Evolutionary conservation across 228 moss, liverwort and hornwort genomes (phyloP).

Genomic region (Sphagnum magellanicum): DNA sequence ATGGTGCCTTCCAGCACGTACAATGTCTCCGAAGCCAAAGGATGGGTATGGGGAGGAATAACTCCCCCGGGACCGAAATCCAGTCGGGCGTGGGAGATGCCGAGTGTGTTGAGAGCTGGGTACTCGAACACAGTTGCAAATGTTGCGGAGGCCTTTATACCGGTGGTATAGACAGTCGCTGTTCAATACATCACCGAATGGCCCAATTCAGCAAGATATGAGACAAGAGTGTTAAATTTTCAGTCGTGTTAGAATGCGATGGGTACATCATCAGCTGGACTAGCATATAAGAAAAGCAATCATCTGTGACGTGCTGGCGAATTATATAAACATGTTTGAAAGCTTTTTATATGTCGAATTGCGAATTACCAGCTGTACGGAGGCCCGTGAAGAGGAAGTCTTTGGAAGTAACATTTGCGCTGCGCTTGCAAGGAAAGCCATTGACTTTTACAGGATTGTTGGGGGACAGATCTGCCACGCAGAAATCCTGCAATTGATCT

Average conservation of each 20-base stretch:
- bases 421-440: neutral
- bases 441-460: neutral
- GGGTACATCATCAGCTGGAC: no score
- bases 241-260: no score
- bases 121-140: no score
- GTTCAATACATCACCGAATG: no score
- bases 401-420: neutral
- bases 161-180: no score
- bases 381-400: neutral
- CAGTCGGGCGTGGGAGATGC: slow-evolving; percentile 15
- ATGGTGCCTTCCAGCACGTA: slow-evolving; percentile 13
- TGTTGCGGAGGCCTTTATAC: no score
- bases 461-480: slow-evolving; percentile 5
- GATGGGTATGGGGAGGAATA: slow-evolving; percentile 34
- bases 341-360: no score
- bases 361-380: neutral
- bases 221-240: no score
- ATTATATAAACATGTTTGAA: no score
- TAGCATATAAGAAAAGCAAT: no score
- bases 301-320: no score
- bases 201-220: no score
- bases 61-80: slow-evolving; percentile 21
- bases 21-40: slow-evolving; percentile 23
- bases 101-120: slow-evolving; percentile 17
- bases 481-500: slow-evolving; percentile 11